Percentiles rank a stretch among this genome's conserved stretches.
Evolutionary conservation across 257 asterid genomes (phyloP).

Genomic region (Henckelia pumila): DNA sequence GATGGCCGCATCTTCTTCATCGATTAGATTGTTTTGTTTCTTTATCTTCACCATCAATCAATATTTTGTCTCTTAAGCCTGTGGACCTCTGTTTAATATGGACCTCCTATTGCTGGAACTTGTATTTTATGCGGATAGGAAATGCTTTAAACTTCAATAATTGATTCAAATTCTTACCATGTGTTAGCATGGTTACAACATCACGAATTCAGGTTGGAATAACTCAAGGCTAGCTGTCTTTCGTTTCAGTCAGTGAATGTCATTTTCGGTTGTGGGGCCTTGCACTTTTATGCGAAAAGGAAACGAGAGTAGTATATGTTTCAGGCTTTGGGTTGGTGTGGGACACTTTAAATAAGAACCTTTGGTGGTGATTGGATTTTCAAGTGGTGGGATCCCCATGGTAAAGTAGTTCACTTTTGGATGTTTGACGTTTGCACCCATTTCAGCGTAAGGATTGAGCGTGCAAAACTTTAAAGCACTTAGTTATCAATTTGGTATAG

Average conservation of each 20-base stretch:
- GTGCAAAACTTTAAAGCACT: no score
- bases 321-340: constrained; percentile 24
- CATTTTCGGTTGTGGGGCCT: constrained; percentile 16
- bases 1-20: constrained; percentile 29
- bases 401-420: constrained; percentile 33
- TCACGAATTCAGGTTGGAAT: background rate
- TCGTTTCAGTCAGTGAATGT: constrained; percentile 14
- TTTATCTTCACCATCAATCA: constrained; percentile 7
- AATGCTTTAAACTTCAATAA: background rate
- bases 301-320: constrained; percentile 12
- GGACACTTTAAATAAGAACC: constrained; percentile 49
- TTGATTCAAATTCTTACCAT: background rate
- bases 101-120: constrained; percentile 15
- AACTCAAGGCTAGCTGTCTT: background rate
- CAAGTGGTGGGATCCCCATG: constrained; percentile 43
- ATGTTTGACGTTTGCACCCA: constrained; percentile 32
- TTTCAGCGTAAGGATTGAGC: constrained; percentile 7
- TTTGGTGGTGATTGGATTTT: constrained; percentile 40
- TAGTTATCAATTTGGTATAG: background rate
- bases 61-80: constrained; percentile 16
- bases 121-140: constrained; percentile 1
- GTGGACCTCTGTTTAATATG: constrained; percentile 2
- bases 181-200: background rate
- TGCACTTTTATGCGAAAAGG: constrained; percentile 33
- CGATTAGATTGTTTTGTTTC: constrained; percentile 25